phyloP scores from a whole-genome alignment of 805 yeast species.

The Komagataella pastoris region DNA sequence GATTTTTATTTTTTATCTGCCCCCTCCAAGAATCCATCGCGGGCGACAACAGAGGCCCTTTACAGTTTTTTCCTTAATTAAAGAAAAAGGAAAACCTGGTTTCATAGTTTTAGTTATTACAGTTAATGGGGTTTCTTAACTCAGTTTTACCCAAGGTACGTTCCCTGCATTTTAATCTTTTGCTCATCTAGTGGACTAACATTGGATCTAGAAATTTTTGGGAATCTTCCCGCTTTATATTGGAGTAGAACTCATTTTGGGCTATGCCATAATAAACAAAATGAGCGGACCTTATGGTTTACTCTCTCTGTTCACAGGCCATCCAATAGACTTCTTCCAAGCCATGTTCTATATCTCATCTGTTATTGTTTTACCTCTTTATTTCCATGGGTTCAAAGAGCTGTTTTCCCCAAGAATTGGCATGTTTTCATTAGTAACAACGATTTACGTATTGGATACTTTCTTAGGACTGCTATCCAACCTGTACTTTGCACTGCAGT shows the following conservation, averaged over 20 bases:
- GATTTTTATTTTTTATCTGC: conserved; percentile 2
- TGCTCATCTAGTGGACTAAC: background rate
- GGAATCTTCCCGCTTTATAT: conserved; percentile 64
- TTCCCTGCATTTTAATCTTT: background rate
- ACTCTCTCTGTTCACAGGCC: conserved; percentile 78
- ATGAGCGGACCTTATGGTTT: conserved; percentile 84
- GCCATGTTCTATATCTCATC: conserved; percentile 69
- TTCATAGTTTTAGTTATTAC: background rate
- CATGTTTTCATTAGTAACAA: conserved; percentile 46
- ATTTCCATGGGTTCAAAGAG: conserved; percentile 39
- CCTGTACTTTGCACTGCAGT: conserved; percentile 54
- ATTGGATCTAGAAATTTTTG: conserved; percentile 37
- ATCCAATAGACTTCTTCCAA: conserved; percentile 70
- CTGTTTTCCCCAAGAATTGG: conserved; percentile 44
- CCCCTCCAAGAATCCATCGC: conserved; percentile 7
- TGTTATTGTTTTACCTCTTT: conserved; percentile 47
- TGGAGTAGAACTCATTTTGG: conserved; percentile 75
- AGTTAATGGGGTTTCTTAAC: background rate
- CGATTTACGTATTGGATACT: conserved; percentile 58
- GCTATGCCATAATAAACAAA: conserved; percentile 71
- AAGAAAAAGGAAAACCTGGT: background rate
- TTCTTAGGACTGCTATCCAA: conserved; percentile 56
- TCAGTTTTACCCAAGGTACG: background rate
- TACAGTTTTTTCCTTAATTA: background rate
- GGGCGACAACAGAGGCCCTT: conserved; percentile 4